A percentile compares a stretch with the other conserved stretches of the same genome.
phyloP scores from a whole-genome alignment of 495 filamentous ascomycete genomes.

The Pseudomonodictys pantanalensis region DNA sequence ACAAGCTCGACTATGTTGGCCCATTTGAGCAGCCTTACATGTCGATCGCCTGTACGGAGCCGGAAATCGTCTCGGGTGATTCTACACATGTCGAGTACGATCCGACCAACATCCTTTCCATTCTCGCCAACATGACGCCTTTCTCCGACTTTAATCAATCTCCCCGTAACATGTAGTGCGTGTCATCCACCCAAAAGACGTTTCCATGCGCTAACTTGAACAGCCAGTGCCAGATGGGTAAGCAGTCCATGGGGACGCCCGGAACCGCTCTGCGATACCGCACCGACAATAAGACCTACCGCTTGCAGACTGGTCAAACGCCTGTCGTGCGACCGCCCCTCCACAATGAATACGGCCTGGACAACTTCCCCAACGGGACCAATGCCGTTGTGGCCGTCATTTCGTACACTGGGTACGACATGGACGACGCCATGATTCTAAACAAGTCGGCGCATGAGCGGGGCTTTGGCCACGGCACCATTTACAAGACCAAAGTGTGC shows the following conservation, averaged over 20 bases:
- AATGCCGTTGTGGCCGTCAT: conserved; percentile 97
- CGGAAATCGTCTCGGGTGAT: conserved; percentile 78
- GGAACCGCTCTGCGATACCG: conserved; percentile 81
- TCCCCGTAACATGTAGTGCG: conserved; percentile 91
- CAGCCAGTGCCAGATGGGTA: conserved; percentile 84
- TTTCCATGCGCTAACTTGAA: neutral
- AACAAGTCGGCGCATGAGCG: conserved; percentile 97
- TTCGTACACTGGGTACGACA: conserved; percentile 98
- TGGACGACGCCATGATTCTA: conserved; percentile 99
- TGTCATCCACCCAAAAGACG: neutral
- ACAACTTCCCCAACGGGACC: conserved; percentile 97
- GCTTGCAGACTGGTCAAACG: conserved; percentile 91
- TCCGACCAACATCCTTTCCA: conserved; percentile 95
- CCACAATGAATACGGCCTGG: conserved; percentile 92
- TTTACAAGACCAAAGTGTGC: conserved; percentile 95
- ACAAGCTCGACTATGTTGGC: conserved; percentile 81
- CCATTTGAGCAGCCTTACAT: conserved; percentile 97
- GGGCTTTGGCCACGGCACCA: conserved; percentile 92
- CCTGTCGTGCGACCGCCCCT: conserved; percentile 88
- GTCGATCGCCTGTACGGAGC: conserved; percentile 86
- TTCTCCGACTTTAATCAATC: conserved; percentile 99
- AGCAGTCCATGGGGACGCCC: conserved; percentile 98
- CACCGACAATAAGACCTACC: conserved; percentile 96
- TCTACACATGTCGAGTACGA: conserved; percentile 93
- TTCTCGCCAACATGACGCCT: conserved; percentile 96